Conservation (phyloP, 78 protist genomes). For the Protostelium mycophagum region DNA sequence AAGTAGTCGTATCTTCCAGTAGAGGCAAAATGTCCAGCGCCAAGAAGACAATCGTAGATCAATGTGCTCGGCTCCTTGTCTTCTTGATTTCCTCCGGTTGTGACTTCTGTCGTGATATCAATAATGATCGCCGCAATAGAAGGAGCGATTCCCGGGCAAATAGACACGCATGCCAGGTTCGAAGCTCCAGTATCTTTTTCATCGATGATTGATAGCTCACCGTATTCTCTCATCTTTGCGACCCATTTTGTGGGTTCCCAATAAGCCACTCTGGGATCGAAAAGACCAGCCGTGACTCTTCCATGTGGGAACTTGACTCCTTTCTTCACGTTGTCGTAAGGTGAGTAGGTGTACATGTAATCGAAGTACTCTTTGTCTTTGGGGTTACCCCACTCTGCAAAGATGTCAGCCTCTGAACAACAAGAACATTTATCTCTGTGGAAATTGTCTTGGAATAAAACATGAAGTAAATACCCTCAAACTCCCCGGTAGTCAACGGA, state of each 20-base stretch:
- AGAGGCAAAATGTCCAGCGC: conserved; percentile 36
- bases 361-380: conserved; percentile 12
- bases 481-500: conserved; percentile 75
- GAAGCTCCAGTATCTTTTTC: too few relatives aligned
- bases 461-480: background rate
- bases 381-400: conserved; percentile 88
- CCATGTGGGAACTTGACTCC: conserved; percentile 36
- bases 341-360: conserved; percentile 58
- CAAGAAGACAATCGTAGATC: conserved; percentile 14
- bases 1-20: conserved; percentile 16
- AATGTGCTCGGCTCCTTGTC: background rate
- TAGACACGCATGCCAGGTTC: too few relatives aligned
- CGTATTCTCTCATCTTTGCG: conserved; percentile 32
- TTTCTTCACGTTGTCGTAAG: conserved; percentile 16
- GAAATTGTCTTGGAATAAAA: too few relatives aligned
- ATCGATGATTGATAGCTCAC: too few relatives aligned
- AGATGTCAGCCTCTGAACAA: background rate
- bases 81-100: background rate
- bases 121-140: background rate
- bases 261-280: conserved; percentile 65
- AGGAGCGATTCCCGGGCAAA: too few relatives aligned
- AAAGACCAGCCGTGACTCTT: conserved; percentile 34
- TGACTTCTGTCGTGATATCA: background rate
- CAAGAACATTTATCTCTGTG: background rate
- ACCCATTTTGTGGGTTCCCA: conserved; percentile 60